These are phyloP conservation scores for Brassica cretica DNA, from an alignment of 345 rosid species.

Conservation along the genomic window DNA sequence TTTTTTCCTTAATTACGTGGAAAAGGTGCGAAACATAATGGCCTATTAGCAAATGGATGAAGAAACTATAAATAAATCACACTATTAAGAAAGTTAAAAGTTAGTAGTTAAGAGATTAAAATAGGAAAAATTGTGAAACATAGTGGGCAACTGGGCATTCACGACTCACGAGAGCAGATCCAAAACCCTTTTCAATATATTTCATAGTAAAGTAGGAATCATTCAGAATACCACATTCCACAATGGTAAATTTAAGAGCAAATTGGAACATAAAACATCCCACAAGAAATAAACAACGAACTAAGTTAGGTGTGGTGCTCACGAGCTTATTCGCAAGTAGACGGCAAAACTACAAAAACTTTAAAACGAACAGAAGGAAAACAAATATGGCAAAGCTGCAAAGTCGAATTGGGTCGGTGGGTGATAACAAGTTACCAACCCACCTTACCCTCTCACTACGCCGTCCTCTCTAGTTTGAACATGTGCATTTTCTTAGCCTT, in stretches of 20 bases:
- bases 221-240: not conserved
- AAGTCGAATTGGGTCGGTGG: slow-evolving; percentile 43
- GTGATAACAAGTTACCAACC: slow-evolving; percentile 13
- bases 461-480: slow-evolving; percentile 29
- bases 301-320: slow-evolving; percentile 28
- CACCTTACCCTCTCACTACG: slow-evolving; percentile 2
- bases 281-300: slow-evolving; percentile 1
- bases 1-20: not conserved
- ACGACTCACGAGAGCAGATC: slow-evolving; percentile 34
- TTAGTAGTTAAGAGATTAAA: not conserved
- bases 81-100: not conserved
- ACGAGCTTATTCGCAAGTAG: slow-evolving; percentile 31
- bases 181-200: slow-evolving; percentile 8
- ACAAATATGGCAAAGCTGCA: slow-evolving; percentile 23
- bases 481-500: slow-evolving; percentile 26
- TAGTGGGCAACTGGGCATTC: slow-evolving; percentile 28
- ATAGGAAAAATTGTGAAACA: slow-evolving; percentile 4
- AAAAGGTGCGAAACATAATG: not conserved
- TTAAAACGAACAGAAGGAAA: not conserved
- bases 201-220: slow-evolving; percentile 26
- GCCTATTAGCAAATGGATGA: not conserved
- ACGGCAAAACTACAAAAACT: slow-evolving; percentile 19
- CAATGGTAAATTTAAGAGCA: not conserved
- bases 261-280: not conserved
- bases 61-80: not conserved